phyloP scores from a whole-genome alignment of 1,284 basidiomycete genomes.

The Trametes sp. region DNA sequence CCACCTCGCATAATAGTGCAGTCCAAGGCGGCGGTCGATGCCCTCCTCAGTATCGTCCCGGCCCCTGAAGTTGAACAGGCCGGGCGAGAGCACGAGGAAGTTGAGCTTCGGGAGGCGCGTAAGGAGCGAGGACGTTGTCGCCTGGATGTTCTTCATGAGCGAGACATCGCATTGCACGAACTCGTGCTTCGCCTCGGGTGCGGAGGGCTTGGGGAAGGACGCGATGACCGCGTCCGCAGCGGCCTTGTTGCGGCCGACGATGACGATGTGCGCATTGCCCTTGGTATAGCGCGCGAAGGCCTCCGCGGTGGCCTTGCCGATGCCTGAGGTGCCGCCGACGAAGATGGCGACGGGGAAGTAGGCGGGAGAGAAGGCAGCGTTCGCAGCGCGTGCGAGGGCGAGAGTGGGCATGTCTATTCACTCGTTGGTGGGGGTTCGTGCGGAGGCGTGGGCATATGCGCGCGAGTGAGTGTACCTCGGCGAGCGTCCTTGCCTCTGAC shows the following conservation, averaged over 20 bases:
- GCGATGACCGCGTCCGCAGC: constrained; percentile 48
- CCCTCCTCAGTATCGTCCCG: constrained; percentile 42
- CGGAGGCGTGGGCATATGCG: no score
- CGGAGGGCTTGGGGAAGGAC: constrained; percentile 3
- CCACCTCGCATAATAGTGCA: constrained; percentile 43
- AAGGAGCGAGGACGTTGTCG: constrained; percentile 37
- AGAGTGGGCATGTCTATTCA: constrained; percentile 36
- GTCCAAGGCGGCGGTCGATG: constrained; percentile 38
- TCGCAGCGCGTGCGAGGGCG: constrained; percentile 23
- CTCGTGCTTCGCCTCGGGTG: constrained; percentile 39
- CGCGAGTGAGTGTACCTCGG: no score
- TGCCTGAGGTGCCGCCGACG: constrained; percentile 47
- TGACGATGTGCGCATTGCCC: constrained; percentile 46
- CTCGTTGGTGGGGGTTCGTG: no score
- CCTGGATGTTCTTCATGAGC: constrained; percentile 44
- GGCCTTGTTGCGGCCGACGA: constrained; percentile 46
- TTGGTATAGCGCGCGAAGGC: constrained; percentile 45
- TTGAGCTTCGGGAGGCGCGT: constrained; percentile 43
- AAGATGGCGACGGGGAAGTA: constrained; percentile 45
- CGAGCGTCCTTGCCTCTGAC: no score
- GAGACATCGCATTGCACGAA: constrained; percentile 48
- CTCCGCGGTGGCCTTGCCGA: constrained; percentile 44
- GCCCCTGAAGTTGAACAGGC: constrained; percentile 41
- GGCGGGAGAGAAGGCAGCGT: constrained; percentile 26
- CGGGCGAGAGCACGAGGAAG: constrained; percentile 45